A percentile compares a stretch with the other conserved stretches of the same genome.
These are phyloP conservation scores for Eucalyptus decipiens DNA, from an alignment of 345 rosid genomes.

Conservation along the genomic window DNA sequence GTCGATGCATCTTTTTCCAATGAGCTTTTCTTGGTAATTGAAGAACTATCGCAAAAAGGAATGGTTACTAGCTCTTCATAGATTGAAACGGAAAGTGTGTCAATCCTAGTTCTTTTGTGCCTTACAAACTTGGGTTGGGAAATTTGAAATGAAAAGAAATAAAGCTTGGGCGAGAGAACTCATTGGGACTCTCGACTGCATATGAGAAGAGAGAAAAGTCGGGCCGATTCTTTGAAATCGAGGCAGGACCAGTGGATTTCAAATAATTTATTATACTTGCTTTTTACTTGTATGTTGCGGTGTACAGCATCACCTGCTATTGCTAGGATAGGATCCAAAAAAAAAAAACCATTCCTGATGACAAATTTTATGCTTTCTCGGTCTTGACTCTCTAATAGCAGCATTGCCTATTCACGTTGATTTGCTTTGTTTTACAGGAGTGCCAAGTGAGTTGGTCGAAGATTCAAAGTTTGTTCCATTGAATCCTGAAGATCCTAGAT, in stretches of 20 bases:
- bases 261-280: not conserved
- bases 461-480: conserved; percentile 76
- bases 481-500: conserved; percentile 53
- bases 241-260: not conserved
- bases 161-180: not conserved
- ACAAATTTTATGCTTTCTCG: not conserved
- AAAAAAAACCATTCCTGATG: not conserved
- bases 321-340: not conserved
- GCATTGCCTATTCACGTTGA: not conserved
- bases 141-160: accelerated
- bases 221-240: not conserved
- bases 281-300: not conserved
- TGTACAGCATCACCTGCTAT: not conserved
- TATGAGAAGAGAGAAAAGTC: not conserved
- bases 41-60: no score
- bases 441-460: conserved; percentile 38
- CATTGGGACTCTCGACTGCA: not conserved
- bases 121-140: not conserved
- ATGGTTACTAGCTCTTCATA: not conserved
- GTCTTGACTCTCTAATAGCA: not conserved
- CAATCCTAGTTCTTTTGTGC: not conserved
- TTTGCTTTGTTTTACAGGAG: conserved; percentile 13
- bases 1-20: not conserved
- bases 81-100: not conserved
- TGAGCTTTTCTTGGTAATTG: not conserved